Conservation (phyloP, 2,329 filamentous ascomycete genomes). For the Cytospora paraplurivora region DNA sequence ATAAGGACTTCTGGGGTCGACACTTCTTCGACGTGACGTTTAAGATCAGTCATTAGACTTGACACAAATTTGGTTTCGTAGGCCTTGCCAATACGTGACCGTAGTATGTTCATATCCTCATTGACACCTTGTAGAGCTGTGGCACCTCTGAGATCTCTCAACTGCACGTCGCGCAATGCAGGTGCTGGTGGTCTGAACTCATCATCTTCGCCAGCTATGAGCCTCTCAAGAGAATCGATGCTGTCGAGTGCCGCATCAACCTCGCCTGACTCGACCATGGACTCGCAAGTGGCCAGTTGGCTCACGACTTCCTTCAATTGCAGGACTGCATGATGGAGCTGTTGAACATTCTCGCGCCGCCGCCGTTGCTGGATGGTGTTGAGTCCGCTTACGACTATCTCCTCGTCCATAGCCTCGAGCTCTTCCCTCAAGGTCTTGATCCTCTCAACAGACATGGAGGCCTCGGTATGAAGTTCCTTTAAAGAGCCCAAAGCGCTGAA, state of each 20-base stretch:
- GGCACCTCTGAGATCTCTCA: slow-evolving; percentile 73
- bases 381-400: slow-evolving; percentile 83
- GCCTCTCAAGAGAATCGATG: slow-evolving; percentile 75
- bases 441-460: slow-evolving; percentile 83
- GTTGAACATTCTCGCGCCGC: slow-evolving; percentile 79
- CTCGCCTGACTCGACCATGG: slow-evolving; percentile 79
- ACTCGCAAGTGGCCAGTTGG: slow-evolving; percentile 74
- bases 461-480: slow-evolving; percentile 87
- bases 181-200: slow-evolving; percentile 28
- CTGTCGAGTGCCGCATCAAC: slow-evolving; percentile 77
- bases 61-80: slow-evolving; percentile 82
- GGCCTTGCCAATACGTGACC: slow-evolving; percentile 80
- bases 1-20: slow-evolving; percentile 73
- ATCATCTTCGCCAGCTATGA: slow-evolving; percentile 74
- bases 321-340: slow-evolving; percentile 77
- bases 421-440: slow-evolving; percentile 83
- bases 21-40: slow-evolving; percentile 75
- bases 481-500: slow-evolving; percentile 92
- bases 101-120: slow-evolving; percentile 73
- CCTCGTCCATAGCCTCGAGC: slow-evolving; percentile 76
- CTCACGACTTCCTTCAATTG: slow-evolving; percentile 81
- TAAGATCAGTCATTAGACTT: slow-evolving; percentile 76
- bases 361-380: slow-evolving; percentile 83
- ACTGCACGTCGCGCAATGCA: slow-evolving; percentile 37
- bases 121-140: slow-evolving; percentile 80